Conservation (phyloP, 2,329 filamentous ascomycete genomes). For the Ascomycota sp. region DNA sequence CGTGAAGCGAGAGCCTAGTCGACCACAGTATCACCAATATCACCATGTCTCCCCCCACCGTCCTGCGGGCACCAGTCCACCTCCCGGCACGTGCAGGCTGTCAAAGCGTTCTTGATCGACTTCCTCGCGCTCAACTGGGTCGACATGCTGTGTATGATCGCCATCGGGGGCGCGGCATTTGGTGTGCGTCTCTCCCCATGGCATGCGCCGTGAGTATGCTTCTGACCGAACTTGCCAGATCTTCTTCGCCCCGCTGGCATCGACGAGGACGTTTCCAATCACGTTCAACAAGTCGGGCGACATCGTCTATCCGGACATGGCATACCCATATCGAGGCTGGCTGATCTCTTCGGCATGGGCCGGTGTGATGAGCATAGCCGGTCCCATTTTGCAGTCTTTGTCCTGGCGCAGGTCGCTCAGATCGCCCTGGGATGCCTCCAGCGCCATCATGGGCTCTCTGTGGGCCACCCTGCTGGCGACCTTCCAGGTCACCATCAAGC, state of each 20-base stretch:
- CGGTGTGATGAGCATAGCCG: conserved; percentile 30
- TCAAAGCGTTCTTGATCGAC: conserved; percentile 11
- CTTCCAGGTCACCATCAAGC: conserved; percentile 48
- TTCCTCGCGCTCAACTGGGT: conserved; percentile 39
- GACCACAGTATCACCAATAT: too few relatives aligned
- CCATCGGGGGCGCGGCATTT: conserved; percentile 19
- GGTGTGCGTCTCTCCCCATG: conserved; percentile 8
- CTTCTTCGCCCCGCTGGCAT: conserved; percentile 31
- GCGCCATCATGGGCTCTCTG: conserved; percentile 37
- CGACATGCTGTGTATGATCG: conserved; percentile 37
- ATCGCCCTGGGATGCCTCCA: conserved; percentile 39
- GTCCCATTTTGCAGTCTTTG: conserved; percentile 37
- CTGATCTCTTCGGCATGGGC: conserved; percentile 39
- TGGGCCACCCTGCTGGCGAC: conserved; percentile 39
- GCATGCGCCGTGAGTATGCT: too few relatives aligned
- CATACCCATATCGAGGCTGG: conserved; percentile 42
- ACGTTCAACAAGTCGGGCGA: conserved; percentile 35
- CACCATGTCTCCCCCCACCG: too few relatives aligned
- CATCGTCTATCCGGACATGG: conserved; percentile 41
- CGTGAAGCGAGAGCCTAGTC: too few relatives aligned
- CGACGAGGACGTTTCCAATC: conserved; percentile 40
- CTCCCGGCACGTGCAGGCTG: not conserved
- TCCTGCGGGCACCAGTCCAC: not conserved
- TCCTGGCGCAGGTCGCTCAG: conserved; percentile 35
- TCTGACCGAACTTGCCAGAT: too few relatives aligned